Conservation (phyloP, 345 rosid species). For the Combretum micranthum region DNA sequence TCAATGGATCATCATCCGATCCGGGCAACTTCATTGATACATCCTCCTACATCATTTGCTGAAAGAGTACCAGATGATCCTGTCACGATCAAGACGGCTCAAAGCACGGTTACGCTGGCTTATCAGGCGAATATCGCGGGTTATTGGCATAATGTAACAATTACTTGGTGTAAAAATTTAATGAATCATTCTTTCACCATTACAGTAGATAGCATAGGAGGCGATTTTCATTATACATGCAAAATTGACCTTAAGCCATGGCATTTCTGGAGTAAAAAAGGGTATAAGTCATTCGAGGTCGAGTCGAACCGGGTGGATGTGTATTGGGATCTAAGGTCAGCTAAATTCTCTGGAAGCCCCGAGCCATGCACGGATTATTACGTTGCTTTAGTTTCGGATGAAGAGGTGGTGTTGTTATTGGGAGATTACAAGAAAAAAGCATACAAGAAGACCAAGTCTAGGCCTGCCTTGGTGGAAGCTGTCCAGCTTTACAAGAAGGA, state of each 20-base stretch:
- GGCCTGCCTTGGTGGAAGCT: constrained; percentile 68
- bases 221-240: constrained; percentile 42
- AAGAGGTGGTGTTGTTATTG: constrained; percentile 72
- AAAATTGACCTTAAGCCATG: constrained; percentile 85
- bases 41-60: constrained; percentile 13
- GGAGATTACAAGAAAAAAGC: constrained; percentile 87
- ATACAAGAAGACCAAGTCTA: constrained; percentile 71
- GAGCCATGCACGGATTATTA: constrained; percentile 74
- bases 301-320: constrained; percentile 64
- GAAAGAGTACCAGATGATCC: constrained; percentile 52
- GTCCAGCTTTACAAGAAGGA: constrained; percentile 63
- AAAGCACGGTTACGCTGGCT: constrained; percentile 67
- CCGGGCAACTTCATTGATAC: constrained; percentile 18
- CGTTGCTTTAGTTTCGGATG: constrained; percentile 74
- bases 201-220: constrained; percentile 51
- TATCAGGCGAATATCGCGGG: constrained; percentile 70
- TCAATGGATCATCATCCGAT: constrained; percentile 19
- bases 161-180: constrained; percentile 66
- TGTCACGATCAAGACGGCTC: constrained; percentile 39
- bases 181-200: constrained; percentile 68
- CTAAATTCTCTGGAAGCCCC: constrained; percentile 63
- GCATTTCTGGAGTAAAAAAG: constrained; percentile 87
- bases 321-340: constrained; percentile 83
- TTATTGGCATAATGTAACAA: constrained; percentile 50
- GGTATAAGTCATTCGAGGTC: constrained; percentile 55